Conservation (phyloP, 2,329 filamentous ascomycete species). For the Emericellopsis atlantica region DNA sequence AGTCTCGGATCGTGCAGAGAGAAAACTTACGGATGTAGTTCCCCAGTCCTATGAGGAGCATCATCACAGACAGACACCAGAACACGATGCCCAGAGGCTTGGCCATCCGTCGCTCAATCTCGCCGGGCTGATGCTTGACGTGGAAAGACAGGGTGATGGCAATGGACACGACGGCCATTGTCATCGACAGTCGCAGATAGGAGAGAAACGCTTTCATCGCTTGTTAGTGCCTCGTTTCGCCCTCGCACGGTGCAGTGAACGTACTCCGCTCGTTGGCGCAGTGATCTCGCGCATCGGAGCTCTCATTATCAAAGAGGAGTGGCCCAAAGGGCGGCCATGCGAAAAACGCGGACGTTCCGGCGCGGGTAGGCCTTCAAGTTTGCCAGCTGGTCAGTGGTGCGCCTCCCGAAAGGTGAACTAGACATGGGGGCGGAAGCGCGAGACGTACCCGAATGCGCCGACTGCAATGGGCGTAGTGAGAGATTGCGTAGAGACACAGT, state of each 20-base stretch:
- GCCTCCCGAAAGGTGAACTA: background rate
- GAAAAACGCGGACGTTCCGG: slow-evolving; percentile 33
- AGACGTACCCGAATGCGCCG: slow-evolving; percentile 22
- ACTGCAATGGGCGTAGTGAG: slow-evolving; percentile 31
- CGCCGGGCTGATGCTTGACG: slow-evolving; percentile 58
- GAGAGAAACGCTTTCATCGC: slow-evolving; percentile 58
- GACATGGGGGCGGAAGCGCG: background rate
- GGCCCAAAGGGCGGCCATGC: slow-evolving; percentile 52
- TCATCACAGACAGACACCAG: slow-evolving; percentile 71
- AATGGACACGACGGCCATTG: slow-evolving; percentile 80
- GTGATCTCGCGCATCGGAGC: slow-evolving; percentile 64
- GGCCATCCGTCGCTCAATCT: slow-evolving; percentile 63
- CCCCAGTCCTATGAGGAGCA: slow-evolving; percentile 61
- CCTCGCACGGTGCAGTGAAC: slow-evolving; percentile 4
- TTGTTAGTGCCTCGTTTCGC: too few relatives aligned
- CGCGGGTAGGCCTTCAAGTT: slow-evolving; percentile 8
- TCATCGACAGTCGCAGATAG: slow-evolving; percentile 78
- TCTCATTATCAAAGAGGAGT: slow-evolving; percentile 61
- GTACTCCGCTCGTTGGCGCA: slow-evolving; percentile 66
- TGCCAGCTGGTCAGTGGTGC: background rate
- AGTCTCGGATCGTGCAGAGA: background rate
- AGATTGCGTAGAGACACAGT: slow-evolving; percentile 24
- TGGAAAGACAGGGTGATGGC: slow-evolving; percentile 93
- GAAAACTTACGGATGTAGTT: slow-evolving; percentile 67
- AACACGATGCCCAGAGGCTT: slow-evolving; percentile 79